Evolutionary conservation across 2,329 filamentous ascomycete genomes (phyloP), one percentile per base, ranked within the genome.

Genomic region (Arachnomyces sp.): DNA sequence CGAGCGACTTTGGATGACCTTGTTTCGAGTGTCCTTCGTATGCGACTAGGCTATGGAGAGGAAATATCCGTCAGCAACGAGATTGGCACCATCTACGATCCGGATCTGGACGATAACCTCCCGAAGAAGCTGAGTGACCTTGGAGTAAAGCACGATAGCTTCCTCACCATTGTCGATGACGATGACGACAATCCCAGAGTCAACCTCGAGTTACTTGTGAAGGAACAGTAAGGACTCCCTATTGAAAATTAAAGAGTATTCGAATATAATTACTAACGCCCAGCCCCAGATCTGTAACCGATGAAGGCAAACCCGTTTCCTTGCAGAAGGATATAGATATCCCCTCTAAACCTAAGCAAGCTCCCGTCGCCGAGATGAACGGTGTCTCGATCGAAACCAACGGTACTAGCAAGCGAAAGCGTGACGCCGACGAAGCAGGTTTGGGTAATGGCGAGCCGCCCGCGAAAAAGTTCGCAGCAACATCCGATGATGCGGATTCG

Each of bases 91-190:
- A 72, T 96, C 31, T 96, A 94, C 53, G 92, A 96, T 53, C 77
- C 81, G 0, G 92, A 96, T 41, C 78, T 94, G 54, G 86, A 86
- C 3, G 85, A 93, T 42, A 93, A 95, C 53, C 67, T 96, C 1
- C 62, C 71, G 1, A 93, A 87, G 67, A 88, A 83, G 45, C 73
- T 98, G 37, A 71, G 64, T 17, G 84, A 94, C 14, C 72, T 95
- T 7, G 84, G 82, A 8, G 77, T 95, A 51, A 75, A 75, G 43
- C 69, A 74, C 16, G 84, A 84, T 48, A 81, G 74, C 38, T 90
- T 93, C 58, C 64, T 96, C 47, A 93, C 85, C 0, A 68, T 96
- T 38, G 80, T 83, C n/a, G 92, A 84, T 48, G 76, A 93, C 42
- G 83, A 87, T 34, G 83, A 89, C 39, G 49, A 60, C 3, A 49